Evolutionary conservation across 129 eudicot genomes (phyloP).

Genomic region (Saposhnikovia divaricata): DNA sequence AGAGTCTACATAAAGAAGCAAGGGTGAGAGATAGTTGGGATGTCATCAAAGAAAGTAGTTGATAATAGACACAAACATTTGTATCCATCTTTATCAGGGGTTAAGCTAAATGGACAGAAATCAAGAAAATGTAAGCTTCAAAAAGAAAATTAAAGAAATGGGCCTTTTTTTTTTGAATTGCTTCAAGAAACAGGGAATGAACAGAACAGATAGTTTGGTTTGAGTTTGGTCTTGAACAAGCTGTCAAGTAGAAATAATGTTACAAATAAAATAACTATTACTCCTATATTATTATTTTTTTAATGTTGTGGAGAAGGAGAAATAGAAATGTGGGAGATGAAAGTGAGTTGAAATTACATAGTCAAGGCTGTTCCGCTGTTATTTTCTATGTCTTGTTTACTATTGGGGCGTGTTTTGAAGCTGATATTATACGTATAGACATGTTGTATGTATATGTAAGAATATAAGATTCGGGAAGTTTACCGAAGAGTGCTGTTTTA

Average conservation of each 20-base stretch:
- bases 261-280: not conserved
- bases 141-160: constrained; percentile 13
- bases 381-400: not conserved
- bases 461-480: not conserved
- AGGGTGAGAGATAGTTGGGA: constrained; percentile 27
- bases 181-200: constrained; percentile 40
- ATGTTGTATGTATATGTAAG: not conserved
- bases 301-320: not conserved
- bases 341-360: constrained; percentile 1
- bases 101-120: not conserved
- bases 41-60: constrained; percentile 46
- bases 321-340: not conserved
- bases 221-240: constrained; percentile 29
- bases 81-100: constrained; percentile 10
- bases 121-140: constrained; percentile 15
- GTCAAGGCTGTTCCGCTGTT: not conserved
- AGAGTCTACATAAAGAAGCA: not conserved
- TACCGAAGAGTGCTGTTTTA: not conserved
- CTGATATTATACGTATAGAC: not conserved
- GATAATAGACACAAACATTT: constrained; percentile 15
- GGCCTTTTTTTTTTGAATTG: constrained; percentile 23
- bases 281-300: too few relatives aligned
- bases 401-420: not conserved
- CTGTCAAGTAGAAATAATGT: too few relatives aligned
- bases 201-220: constrained; percentile 4